Evolutionary conservation across 805 yeast species (phyloP).

Genomic region (Wickerhamiella alocasiicola): DNA sequence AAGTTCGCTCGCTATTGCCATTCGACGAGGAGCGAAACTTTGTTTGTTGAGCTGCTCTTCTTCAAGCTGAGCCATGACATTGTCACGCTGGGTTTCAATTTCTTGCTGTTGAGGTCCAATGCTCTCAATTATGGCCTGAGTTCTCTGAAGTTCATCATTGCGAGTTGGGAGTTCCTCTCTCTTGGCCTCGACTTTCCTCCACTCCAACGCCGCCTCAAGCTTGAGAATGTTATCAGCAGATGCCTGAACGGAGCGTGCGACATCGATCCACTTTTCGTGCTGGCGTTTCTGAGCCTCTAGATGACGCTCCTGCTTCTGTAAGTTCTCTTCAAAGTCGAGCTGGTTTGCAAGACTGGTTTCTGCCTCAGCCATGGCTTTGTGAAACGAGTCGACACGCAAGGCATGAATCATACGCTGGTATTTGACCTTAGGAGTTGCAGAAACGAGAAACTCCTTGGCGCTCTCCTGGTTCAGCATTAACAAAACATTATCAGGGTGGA

Average conservation of each 20-base stretch:
- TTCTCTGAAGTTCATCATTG: no score
- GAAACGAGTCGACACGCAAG: constrained; percentile 20
- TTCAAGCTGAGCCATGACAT: no score
- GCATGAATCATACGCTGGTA: constrained; percentile 61
- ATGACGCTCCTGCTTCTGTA: background rate
- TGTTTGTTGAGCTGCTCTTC: no score
- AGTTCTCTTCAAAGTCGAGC: background rate
- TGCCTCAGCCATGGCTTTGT: background rate
- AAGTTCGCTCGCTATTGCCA: no score
- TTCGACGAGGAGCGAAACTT: no score
- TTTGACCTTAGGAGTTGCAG: constrained; percentile 58
- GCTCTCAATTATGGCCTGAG: no score
- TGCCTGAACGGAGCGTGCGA: background rate
- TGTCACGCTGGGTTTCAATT: no score
- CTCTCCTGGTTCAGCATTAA: constrained; percentile 87
- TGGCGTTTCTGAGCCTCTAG: background rate
- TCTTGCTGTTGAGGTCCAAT: no score
- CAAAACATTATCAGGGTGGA: constrained; percentile 81
- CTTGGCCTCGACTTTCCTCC: constrained; percentile 11
- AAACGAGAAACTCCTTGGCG: constrained; percentile 79
- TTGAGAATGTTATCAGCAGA: background rate
- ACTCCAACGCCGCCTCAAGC: constrained; percentile 1
- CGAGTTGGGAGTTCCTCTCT: no score
- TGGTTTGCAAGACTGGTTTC: background rate
- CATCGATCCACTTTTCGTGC: background rate